phyloP scores from a whole-genome alignment of 495 filamentous ascomycete genomes.

The Neurospora tetraspora region DNA sequence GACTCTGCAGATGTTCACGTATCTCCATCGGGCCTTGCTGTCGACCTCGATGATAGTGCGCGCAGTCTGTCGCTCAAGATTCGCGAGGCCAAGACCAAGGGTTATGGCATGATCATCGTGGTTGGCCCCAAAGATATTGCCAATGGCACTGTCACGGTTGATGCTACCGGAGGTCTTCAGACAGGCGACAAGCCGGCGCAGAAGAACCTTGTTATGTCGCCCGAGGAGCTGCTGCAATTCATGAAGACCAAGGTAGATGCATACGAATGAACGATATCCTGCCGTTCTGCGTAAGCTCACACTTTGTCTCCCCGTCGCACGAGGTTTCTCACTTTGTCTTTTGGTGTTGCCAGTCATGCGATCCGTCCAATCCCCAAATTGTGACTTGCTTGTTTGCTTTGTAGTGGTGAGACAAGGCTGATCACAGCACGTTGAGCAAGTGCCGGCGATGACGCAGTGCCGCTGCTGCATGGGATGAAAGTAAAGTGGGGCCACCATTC shows the following conservation, averaged over 20 bases:
- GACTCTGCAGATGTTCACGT: slow-evolving; percentile 25
- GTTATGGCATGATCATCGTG: slow-evolving; percentile 66
- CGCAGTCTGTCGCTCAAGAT: slow-evolving; percentile 60
- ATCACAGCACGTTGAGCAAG: background rate
- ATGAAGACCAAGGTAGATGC: slow-evolving; percentile 24
- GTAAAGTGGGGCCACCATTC: background rate
- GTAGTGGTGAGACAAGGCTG: background rate
- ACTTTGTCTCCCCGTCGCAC: slow-evolving; percentile 68
- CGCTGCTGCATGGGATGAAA: background rate
- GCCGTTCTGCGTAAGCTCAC: slow-evolving; percentile 52
- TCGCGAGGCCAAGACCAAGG: slow-evolving; percentile 57
- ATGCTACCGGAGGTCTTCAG: slow-evolving; percentile 14
- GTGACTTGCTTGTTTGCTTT: background rate
- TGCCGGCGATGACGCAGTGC: background rate
- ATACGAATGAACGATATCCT: slow-evolving; percentile 17
- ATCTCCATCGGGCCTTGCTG: slow-evolving; percentile 43
- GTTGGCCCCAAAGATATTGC: slow-evolving; percentile 50
- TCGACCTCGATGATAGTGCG: slow-evolving; percentile 62
- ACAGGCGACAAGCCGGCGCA: slow-evolving; percentile 1
- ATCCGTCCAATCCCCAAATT: background rate
- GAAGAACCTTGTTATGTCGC: slow-evolving; percentile 21
- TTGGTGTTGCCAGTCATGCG: background rate
- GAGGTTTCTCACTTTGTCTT: slow-evolving; percentile 38
- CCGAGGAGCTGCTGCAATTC: slow-evolving; percentile 21
- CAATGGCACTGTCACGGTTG: slow-evolving; percentile 23